phyloP scores from a whole-genome alignment of 1,284 basidiomycete genomes.

The Austroboletus novae-zelandiae region DNA sequence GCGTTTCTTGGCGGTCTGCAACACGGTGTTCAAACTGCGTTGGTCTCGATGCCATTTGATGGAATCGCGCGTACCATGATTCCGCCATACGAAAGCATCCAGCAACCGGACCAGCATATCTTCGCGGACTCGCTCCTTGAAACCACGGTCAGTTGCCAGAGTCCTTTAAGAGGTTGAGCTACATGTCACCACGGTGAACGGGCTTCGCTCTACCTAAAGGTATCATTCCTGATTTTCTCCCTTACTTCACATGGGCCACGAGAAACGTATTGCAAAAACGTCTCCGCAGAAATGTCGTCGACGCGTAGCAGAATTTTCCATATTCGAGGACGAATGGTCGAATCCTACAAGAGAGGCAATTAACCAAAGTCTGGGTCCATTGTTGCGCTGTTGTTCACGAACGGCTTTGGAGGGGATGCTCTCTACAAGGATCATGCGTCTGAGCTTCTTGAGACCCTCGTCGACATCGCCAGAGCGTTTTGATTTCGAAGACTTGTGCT shows the following conservation, averaged over 20 bases:
- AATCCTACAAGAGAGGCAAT: conserved; percentile 48
- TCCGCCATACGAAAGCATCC: conserved; percentile 97
- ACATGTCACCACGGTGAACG: neutral
- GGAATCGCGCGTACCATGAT: conserved; percentile 56
- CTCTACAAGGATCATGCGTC: conserved; percentile 83
- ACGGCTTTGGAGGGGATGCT: conserved; percentile 77
- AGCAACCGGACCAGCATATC: conserved; percentile 94
- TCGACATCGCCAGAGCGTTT: conserved; percentile 68
- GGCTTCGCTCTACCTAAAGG: conserved; percentile 57
- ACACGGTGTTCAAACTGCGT: neutral
- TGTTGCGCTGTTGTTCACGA: conserved; percentile 17
- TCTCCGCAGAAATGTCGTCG: conserved; percentile 70
- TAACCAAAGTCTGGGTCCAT: neutral
- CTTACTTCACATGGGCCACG: conserved; percentile 84
- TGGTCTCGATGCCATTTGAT: neutral
- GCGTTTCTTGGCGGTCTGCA: conserved; percentile 67
- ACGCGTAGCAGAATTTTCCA: conserved; percentile 92
- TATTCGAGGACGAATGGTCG: conserved; percentile 73
- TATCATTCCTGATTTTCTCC: conserved; percentile 85
- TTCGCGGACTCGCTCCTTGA: conserved; percentile 92
- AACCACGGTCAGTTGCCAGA: conserved; percentile 90
- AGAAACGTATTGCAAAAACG: conserved; percentile 79
- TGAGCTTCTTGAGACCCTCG: conserved; percentile 77
- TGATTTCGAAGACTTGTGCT: conserved; percentile 63
- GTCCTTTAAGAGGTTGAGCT: conserved; percentile 56